Evolutionary conservation across 2,329 filamentous ascomycete species (phyloP).

Genomic region (Chaetothyriales sp.): DNA sequence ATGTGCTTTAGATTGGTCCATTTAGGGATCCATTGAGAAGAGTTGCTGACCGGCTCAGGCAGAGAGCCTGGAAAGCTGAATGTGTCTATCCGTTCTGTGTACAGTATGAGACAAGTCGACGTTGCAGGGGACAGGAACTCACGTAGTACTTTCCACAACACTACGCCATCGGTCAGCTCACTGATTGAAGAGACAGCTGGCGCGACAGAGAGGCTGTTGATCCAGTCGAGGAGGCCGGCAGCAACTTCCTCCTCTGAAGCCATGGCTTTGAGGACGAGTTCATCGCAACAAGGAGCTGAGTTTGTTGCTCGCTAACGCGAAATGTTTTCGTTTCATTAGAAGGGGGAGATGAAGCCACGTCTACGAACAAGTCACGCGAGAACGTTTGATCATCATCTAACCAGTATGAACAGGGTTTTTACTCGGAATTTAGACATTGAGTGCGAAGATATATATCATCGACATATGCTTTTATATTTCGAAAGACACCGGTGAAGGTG

Average conservation of each 20-base stretch:
- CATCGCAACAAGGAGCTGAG: neutral
- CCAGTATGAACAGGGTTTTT: too few relatives aligned
- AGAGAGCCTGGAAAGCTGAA: slow-evolving; percentile 34
- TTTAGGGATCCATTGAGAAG: slow-evolving; percentile 33
- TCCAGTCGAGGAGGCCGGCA: slow-evolving; percentile 33
- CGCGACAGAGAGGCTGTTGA: slow-evolving; percentile 19
- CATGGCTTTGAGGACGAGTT: slow-evolving; percentile 20
- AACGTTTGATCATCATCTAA: too few relatives aligned
- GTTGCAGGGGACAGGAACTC: slow-evolving; percentile 1
- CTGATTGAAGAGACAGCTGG: slow-evolving; percentile 14
- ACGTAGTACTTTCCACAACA: slow-evolving; percentile 32
- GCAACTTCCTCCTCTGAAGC: slow-evolving; percentile 31
- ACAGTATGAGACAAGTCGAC: slow-evolving; percentile 5
- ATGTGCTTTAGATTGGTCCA: slow-evolving; percentile 36
- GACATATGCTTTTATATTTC: too few relatives aligned
- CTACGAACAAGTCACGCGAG: too few relatives aligned
- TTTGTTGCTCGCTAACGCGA: neutral
- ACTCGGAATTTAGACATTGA: too few relatives aligned
- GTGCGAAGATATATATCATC: too few relatives aligned
- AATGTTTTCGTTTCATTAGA: neutral
- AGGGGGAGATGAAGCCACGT: neutral
- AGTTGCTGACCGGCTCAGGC: slow-evolving; percentile 27
- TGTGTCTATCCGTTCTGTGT: slow-evolving; percentile 32
- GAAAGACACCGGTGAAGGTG: too few relatives aligned
- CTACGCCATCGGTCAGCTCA: slow-evolving; percentile 31